phyloP scores from a whole-genome alignment of 352 stramenopile species.

The Globisporangium uncinulatum region DNA sequence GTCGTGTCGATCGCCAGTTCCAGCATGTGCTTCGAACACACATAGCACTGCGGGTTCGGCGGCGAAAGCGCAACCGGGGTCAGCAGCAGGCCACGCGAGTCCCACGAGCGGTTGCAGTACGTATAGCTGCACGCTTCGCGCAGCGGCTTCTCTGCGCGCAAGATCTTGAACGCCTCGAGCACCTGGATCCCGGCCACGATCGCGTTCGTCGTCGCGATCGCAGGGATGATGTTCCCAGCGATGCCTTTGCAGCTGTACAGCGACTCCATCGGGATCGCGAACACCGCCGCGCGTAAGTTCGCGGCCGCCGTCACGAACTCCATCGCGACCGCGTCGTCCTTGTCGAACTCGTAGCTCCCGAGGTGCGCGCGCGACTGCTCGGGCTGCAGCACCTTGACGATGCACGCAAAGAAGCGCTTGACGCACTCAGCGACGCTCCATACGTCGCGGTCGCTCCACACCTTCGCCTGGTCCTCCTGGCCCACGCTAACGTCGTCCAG shows the following conservation, averaged over 20 bases:
- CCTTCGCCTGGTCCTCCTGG: slow-evolving; percentile 31
- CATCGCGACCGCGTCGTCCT: slow-evolving; percentile 96
- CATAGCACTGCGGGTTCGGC: slow-evolving; percentile 94
- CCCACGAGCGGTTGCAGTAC: slow-evolving; percentile 91
- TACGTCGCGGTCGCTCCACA: slow-evolving; percentile 77
- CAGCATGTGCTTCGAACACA: slow-evolving; percentile 92
- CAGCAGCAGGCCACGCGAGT: slow-evolving; percentile 90
- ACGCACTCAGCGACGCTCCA: slow-evolving; percentile 88
- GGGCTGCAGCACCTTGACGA: slow-evolving; percentile 53
- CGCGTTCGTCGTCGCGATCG: slow-evolving; percentile 99
- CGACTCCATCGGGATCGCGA: slow-evolving; percentile 76
- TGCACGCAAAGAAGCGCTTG: slow-evolving; percentile 77
- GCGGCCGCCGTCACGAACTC: slow-evolving; percentile 96
- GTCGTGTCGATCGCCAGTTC: slow-evolving; percentile 89
- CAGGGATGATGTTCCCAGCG: slow-evolving; percentile 99
- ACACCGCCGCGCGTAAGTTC: slow-evolving; percentile 93
- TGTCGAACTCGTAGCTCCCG: slow-evolving; percentile 94
- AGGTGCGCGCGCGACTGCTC: slow-evolving; percentile 50
- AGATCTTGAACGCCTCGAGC: slow-evolving; percentile 79
- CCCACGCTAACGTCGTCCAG: slow-evolving; percentile 13
- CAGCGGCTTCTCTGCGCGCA: slow-evolving; percentile 58
- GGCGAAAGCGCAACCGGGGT: slow-evolving; percentile 85
- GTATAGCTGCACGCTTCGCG: slow-evolving; percentile 88
- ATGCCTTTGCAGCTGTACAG: slow-evolving; percentile 97
- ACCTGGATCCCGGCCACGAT: slow-evolving; percentile 96